Evolutionary conservation across 1,284 basidiomycete species (phyloP).

Genomic region (Moesziomyces antarcticus): DNA sequence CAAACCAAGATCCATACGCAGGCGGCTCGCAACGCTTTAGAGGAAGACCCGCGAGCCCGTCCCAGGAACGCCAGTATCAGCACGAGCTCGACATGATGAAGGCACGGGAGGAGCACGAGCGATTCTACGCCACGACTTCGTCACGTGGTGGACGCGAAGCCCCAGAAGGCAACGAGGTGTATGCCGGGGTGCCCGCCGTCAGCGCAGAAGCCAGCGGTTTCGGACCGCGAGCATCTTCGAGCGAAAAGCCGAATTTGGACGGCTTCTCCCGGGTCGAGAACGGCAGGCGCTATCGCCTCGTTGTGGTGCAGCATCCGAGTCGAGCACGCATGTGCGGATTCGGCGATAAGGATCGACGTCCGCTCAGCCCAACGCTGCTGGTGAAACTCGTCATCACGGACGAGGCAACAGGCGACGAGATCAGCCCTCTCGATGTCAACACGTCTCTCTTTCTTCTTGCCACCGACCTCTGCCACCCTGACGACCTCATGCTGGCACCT

Average conservation of each 20-base stretch:
- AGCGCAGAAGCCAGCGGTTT: constrained; percentile 21
- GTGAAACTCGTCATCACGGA: constrained; percentile 59
- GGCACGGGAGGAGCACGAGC: constrained; percentile 38
- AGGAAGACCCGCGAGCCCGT: constrained; percentile 1
- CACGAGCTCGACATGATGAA: constrained; percentile 47
- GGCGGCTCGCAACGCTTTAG: constrained; percentile 15
- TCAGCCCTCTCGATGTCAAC: constrained; percentile 57
- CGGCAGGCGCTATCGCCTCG: constrained; percentile 49
- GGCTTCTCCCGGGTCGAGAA: constrained; percentile 41
- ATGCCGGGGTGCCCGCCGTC: constrained; percentile 12
- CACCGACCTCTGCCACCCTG: constrained; percentile 60
- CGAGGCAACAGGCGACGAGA: constrained; percentile 48
- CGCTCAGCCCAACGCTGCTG: constrained; percentile 60
- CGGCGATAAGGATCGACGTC: constrained; percentile 63
- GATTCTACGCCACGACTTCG: constrained; percentile 9
- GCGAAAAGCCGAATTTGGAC: constrained; percentile 25
- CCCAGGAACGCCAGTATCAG: constrained; percentile 30
- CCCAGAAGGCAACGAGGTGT: constrained; percentile 9
- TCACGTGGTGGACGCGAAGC: constrained; percentile 9
- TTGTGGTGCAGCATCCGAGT: constrained; percentile 58
- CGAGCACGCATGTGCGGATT: constrained; percentile 62
- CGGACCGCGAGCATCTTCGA: constrained; percentile 14
- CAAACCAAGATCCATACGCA: constrained; percentile 17
- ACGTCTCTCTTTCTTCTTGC: constrained; percentile 61
- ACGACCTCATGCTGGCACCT: constrained; percentile 52